Evolutionary conservation across 306 rosid genomes (phyloP), one percentile per base, ranked within the genome.

Genomic region (Arachis hypogaea): DNA sequence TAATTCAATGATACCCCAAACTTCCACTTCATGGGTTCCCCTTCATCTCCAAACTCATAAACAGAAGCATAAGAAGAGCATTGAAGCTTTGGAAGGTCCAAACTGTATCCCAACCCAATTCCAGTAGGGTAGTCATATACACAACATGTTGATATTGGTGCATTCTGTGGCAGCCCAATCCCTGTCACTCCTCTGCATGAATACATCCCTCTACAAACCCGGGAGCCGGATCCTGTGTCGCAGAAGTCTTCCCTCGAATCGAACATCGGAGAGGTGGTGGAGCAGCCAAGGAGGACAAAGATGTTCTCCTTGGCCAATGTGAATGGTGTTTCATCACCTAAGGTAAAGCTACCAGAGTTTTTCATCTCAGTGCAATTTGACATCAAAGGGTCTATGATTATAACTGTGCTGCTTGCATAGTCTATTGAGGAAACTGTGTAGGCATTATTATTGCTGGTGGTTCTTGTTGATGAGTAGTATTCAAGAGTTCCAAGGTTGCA

Each of bases 61-160:
- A 86, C 42, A 7, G 88, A 78, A 9, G 84, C 52, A 56, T 83
- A 86, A 0, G 88, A 86, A 2, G 90, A 78, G 70, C 90, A 86
- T 5, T 83, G 88, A 11, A 86, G 78, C 81, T 83, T 86, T 9
- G 88, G 90, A 62, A 83, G 88, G 72, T 83, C 86, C 59, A 86
- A 74, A 1, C 77, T 73, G 66, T 78, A 86, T 12, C 84, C 86
- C 1, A 85, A 76, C 0, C 80, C 84, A 2, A 83, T 33, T 33
- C 67, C 78, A 1, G 64, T 29, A 7, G 49, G 76, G 11, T 86
- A 86, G 9, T 86, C 88, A 66, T 86, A 86, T 18, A 83, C 90
- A 66, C 90, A 86, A 12, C 90, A 86, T 12, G 88, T 81, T 6
- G 85, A 81, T 11, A 22, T 71, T 0, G 88, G 84, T 10, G 86